Evolutionary conservation across 345 rosid genomes (phyloP).

Genomic region (Populus pruinosa): DNA sequence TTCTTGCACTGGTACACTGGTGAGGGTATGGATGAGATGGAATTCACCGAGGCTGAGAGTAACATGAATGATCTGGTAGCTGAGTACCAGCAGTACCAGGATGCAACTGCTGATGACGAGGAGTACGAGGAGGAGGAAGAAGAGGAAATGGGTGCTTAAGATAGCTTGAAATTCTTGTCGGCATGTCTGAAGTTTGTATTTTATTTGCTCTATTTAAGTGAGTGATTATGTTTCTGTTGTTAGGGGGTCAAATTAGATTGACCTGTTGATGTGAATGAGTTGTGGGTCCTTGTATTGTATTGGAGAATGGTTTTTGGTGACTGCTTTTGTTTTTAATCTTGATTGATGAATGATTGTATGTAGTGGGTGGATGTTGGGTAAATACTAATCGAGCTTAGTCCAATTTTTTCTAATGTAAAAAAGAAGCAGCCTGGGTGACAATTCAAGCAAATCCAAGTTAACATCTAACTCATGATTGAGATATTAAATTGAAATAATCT

Average conservation of each 20-base stretch:
- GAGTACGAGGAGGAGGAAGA: constrained; percentile 23
- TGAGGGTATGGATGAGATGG: constrained; percentile 28
- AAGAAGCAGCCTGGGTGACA: too few species aligned
- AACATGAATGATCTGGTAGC: constrained; percentile 29
- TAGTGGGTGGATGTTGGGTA: too few species aligned
- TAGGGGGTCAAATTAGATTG: constrained; percentile 6
- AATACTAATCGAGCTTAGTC: too few species aligned
- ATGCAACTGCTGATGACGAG: constrained; percentile 19
- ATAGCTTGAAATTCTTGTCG: background rate
- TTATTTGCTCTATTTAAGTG: constrained; percentile 4
- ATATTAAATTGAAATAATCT: too few species aligned
- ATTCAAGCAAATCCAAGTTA: too few species aligned
- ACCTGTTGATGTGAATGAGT: background rate
- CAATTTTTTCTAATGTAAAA: too few species aligned
- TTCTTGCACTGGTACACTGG: constrained; percentile 28
- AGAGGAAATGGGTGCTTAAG: constrained; percentile 16
- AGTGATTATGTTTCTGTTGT: constrained; percentile 9
- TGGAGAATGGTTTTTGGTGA: background rate
- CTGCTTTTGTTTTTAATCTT: background rate
- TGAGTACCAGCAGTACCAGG: constrained; percentile 28
- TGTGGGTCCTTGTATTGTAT: constrained; percentile 9
- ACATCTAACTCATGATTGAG: too few species aligned
- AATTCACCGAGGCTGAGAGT: constrained; percentile 20
- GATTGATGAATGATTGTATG: background rate
- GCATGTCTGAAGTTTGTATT: constrained; percentile 10